Evolutionary conservation across 1,284 basidiomycete species (phyloP).

Genomic region (Malassezia vespertilionis): DNA sequence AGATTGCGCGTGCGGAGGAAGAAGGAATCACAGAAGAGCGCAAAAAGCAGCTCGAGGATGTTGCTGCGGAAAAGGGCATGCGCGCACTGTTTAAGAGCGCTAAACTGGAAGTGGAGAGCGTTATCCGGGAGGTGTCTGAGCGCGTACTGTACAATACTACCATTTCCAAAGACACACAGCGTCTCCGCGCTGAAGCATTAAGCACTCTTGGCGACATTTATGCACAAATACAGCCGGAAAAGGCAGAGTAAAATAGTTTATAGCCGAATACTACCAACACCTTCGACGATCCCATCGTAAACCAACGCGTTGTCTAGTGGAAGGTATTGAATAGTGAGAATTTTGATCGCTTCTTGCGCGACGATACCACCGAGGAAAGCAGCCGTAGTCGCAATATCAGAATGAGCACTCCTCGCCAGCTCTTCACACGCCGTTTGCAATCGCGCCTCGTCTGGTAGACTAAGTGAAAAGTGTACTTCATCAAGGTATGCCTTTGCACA

Average conservation of each 20-base stretch:
- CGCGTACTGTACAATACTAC: constrained; percentile 57
- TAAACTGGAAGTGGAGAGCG: constrained; percentile 86
- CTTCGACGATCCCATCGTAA: constrained; percentile 66
- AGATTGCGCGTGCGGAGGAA: constrained; percentile 62
- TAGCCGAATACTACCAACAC: constrained; percentile 33
- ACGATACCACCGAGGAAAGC: constrained; percentile 86
- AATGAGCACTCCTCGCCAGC: constrained; percentile 56
- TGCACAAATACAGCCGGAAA: constrained; percentile 8
- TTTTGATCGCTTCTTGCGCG: constrained; percentile 95
- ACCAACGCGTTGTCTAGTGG: constrained; percentile 77
- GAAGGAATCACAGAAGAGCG: constrained; percentile 78
- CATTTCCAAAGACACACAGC: constrained; percentile 40
- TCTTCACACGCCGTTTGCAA: constrained; percentile 5
- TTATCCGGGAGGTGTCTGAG: constrained; percentile 86
- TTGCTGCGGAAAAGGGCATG: constrained; percentile 73
- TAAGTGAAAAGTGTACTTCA: background rate
- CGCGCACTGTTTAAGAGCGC: constrained; percentile 55
- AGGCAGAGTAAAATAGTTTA: constrained; percentile 3
- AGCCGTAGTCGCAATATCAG: constrained; percentile 81
- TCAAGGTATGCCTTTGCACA: background rate
- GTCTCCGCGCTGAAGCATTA: constrained; percentile 37
- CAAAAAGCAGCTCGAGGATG: constrained; percentile 79
- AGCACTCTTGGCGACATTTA: constrained; percentile 24
- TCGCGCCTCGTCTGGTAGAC: background rate
- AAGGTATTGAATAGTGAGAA: constrained; percentile 89